Percentiles rank a stretch among this genome's conserved stretches.
Evolutionary conservation across 176 grass and related monocot species (phyloP).

Genomic region (Paspalum notatum): DNA sequence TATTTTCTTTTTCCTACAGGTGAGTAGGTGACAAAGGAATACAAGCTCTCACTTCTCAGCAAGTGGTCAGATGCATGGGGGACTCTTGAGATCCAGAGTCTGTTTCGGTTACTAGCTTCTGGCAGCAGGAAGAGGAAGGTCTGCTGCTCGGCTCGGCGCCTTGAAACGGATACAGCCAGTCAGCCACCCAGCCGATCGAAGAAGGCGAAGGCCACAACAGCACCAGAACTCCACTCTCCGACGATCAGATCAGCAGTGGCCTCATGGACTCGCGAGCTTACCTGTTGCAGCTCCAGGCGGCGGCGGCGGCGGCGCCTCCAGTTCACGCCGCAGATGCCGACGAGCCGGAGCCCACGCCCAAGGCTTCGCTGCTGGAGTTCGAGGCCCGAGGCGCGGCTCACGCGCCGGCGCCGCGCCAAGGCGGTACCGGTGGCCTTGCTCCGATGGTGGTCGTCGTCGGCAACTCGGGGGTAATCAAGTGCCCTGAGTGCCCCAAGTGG

Average conservation of each 20-base stretch:
- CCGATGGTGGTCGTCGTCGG: not conserved
- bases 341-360: not conserved
- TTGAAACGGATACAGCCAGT: constrained; percentile 41
- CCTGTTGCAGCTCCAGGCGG: constrained; percentile 28
- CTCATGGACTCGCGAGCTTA: constrained; percentile 39
- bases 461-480: not conserved
- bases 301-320: not conserved
- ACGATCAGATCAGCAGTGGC: constrained; percentile 18
- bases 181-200: not conserved
- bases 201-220: not conserved
- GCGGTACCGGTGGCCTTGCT: not conserved
- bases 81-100: constrained; percentile 22
- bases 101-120: constrained; percentile 40
- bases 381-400: not conserved
- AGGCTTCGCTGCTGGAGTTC: not conserved
- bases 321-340: not conserved
- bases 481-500: constrained; percentile 50
- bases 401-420: not conserved
- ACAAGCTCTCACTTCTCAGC: not conserved
- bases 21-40: constrained; percentile 4
- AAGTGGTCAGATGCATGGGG: not conserved
- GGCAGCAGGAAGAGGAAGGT: not conserved
- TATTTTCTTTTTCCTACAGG: constrained; percentile 26
- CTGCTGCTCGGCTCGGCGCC: constrained; percentile 20
- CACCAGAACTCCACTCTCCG: not conserved